Conservation (phyloP, 441 rosid species). For the Arabidopsis lyrata region DNA sequence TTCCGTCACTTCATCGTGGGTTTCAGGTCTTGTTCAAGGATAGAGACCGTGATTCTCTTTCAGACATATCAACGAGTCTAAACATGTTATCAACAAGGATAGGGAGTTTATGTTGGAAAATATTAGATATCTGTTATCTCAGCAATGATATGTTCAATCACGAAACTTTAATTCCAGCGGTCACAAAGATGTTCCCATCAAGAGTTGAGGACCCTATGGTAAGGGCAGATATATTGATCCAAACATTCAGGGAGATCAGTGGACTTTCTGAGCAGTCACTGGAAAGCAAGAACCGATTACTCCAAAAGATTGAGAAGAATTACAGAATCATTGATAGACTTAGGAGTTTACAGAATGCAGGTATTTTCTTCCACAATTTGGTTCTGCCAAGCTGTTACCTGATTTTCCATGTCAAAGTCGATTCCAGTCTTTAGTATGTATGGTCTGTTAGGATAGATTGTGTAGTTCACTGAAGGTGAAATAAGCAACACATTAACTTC, state of each 20-base stretch:
- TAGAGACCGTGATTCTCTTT: slow-evolving; percentile 54
- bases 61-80: slow-evolving; percentile 62
- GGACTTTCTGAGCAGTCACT: slow-evolving; percentile 60
- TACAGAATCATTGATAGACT: slow-evolving; percentile 65
- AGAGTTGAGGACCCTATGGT: slow-evolving; percentile 88
- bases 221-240: slow-evolving; percentile 85
- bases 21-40: slow-evolving; percentile 56
- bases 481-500: slow-evolving; percentile 10
- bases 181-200: slow-evolving; percentile 86
- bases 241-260: slow-evolving; percentile 79
- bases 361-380: slow-evolving; percentile 49
- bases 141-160: slow-evolving; percentile 60
- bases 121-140: slow-evolving; percentile 76
- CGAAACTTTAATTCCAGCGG: slow-evolving; percentile 50
- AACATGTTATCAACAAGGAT: slow-evolving; percentile 82
- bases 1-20: slow-evolving; percentile 80
- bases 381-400: slow-evolving; percentile 10
- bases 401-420: slow-evolving; percentile 18
- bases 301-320: slow-evolving; percentile 68
- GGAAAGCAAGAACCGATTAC: slow-evolving; percentile 64
- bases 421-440: not conserved
- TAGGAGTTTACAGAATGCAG: slow-evolving; percentile 68
- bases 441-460: slow-evolving; percentile 15
- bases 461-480: slow-evolving; percentile 8
- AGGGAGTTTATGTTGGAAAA: slow-evolving; percentile 77